Evolutionary conservation across 371 early-diverging fungal genomes (phyloP), one percentile per base, ranked within the genome.

Genomic region (Mucor indicus): DNA sequence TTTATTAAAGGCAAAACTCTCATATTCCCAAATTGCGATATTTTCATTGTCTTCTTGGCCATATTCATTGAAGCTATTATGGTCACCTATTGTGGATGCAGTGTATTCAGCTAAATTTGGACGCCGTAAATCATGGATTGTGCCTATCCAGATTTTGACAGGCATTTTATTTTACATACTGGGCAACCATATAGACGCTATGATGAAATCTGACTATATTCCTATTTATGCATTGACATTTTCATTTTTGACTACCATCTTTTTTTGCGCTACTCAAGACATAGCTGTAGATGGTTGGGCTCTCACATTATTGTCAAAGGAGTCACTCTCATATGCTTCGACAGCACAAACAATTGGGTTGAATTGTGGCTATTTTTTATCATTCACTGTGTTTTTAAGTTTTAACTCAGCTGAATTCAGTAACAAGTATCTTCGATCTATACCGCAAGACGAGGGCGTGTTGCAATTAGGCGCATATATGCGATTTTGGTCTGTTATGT

Each of bases 271-370:
- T 0, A 98, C 98, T 0, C 98, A 98, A 72, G 97, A 98, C 59
- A 95, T 98, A 62, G 98, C 98, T 12, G 98, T 98, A 4, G 98
- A 97, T 60, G 98, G 89, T 6, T 97, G 98, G 98, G 98, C 98
- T 2, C 63, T 97, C 44, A 95, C 94, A 0, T 67, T 97, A 19
- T 66, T 97, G 30, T 86, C 90, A 10, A 88, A 92, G 53, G 93
- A 96, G 41, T 89, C 87, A 57, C 64, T 92, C 35, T 86, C 88
- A 0, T 91, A 84, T 64, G 96, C 98, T 0, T 92, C 92, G 16
- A 92, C 95, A 0, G 94, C 93, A 10, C 97, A 98, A 63, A 97
- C 98, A 1, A 89, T 98, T 41, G 98, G 98, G 5, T 75, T 98
- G 38, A 98, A 94, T 66, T 84, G 86, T 22, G 95, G 98, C 25